Conservation (phyloP, 345 rosid genomes). For the Eucalyptus viminalis region DNA sequence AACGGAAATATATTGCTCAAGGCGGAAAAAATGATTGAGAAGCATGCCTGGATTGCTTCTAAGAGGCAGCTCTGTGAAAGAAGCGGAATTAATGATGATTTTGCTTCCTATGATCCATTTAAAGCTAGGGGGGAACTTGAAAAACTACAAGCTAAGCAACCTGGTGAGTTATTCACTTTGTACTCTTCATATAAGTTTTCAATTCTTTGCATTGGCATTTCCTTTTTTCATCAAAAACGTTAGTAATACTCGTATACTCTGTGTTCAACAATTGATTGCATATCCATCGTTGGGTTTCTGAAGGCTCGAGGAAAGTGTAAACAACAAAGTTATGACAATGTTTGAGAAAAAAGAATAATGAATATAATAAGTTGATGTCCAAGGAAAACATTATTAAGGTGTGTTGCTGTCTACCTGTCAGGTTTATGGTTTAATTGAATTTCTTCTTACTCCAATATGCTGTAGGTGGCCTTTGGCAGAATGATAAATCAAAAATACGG, state of each 20-base stretch:
- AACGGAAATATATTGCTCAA: slow-evolving; percentile 72
- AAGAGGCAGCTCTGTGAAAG: slow-evolving; percentile 89
- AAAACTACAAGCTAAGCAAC: slow-evolving; percentile 73
- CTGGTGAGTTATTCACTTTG: slow-evolving; percentile 25
- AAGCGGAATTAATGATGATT: slow-evolving; percentile 89
- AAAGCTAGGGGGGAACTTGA: slow-evolving; percentile 75
- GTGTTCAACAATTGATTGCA: neutral
- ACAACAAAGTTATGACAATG: slow-evolving; percentile 95
- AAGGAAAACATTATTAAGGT: slow-evolving; percentile 90
- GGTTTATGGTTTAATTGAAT: neutral
- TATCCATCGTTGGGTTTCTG: neutral
- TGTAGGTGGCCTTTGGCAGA: slow-evolving; percentile 16
- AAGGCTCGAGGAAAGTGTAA: slow-evolving; percentile 88
- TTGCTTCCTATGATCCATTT: slow-evolving; percentile 51
- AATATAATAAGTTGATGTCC: slow-evolving; percentile 65
- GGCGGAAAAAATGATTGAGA: slow-evolving; percentile 77
- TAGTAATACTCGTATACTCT: neutral
- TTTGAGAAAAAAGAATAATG: slow-evolving; percentile 93
- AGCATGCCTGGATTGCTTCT: slow-evolving; percentile 90
- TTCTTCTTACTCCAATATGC: neutral
- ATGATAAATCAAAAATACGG: slow-evolving; percentile 49
- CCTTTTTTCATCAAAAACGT: neutral
- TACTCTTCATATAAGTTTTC: neutral
- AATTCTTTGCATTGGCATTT: neutral
- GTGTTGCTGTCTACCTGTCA: slow-evolving; percentile 1